A percentile compares a stretch with the other conserved stretches of the same genome.
phyloP scores from a whole-genome alignment of 257 asterid species.

The Osmanthus fragrans region DNA sequence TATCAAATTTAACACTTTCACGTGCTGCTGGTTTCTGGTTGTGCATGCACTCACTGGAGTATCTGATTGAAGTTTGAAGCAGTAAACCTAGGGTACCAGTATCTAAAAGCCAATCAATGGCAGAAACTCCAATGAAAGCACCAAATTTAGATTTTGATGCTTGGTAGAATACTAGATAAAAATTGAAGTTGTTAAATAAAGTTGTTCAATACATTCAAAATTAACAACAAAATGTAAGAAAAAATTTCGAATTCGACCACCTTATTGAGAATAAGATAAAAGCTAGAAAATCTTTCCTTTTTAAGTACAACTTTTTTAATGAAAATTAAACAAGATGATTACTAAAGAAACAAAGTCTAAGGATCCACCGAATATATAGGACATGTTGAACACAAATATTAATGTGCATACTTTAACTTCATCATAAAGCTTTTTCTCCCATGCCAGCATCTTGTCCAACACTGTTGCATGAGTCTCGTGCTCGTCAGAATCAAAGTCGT shows the following conservation, averaged over 20 bases:
- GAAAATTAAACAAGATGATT: not conserved
- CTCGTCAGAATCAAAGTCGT: slow-evolving; percentile 90
- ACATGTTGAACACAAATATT: not conserved
- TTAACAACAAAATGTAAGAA: not conserved
- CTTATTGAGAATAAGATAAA: slow-evolving; percentile 4
- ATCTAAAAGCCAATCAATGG: not conserved
- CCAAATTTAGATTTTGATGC: not conserved
- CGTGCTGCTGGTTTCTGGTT: not conserved
- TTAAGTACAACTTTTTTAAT: not conserved
- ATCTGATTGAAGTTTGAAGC: not conserved
- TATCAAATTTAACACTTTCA: not conserved
- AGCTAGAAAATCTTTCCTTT: not conserved
- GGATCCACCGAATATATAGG: not conserved
- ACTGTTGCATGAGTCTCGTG: slow-evolving; percentile 95
- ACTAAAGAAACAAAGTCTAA: not conserved
- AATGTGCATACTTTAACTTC: slow-evolving; percentile 80
- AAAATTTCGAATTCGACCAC: not conserved
- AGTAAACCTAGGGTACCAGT: not conserved
- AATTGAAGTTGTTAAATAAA: not conserved
- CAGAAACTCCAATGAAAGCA: slow-evolving; percentile 9
- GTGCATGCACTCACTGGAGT: not conserved
- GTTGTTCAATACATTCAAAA: not conserved
- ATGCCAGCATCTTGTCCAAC: slow-evolving; percentile 98
- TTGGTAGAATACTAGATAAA: not conserved
- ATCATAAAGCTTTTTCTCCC: slow-evolving; percentile 99